A percentile compares a stretch with the other conserved stretches of the same genome.
phyloP scores from a whole-genome alignment of 192 early-diverging fungal species.

The Allomyces macrogynus region DNA sequence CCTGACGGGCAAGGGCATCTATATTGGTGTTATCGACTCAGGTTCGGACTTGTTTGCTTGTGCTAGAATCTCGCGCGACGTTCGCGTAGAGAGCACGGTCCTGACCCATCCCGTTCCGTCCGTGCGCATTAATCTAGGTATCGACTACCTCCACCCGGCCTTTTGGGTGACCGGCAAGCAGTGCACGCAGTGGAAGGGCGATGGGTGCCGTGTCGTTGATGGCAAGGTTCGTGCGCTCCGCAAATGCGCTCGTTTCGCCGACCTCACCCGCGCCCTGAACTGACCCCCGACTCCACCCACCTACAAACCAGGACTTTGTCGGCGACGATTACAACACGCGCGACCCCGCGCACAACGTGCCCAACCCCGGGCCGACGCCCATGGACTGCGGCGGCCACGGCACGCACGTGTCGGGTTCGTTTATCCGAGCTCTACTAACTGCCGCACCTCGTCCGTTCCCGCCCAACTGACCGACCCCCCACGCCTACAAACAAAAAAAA shows the following conservation, averaged over 20 bases:
- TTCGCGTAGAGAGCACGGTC: conserved; percentile 1
- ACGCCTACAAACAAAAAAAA: too few species aligned
- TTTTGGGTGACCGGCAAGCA: conserved; percentile 16
- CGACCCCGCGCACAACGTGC: conserved; percentile 5
- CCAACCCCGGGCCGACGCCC: conserved; percentile 10
- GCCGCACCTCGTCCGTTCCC: conserved; percentile 27
- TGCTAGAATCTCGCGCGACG: too few species aligned
- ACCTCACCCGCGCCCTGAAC: too few species aligned
- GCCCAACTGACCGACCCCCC: too few species aligned
- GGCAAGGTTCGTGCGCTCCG: conserved; percentile 11
- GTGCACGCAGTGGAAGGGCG: too few species aligned
- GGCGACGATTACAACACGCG: conserved; percentile 23
- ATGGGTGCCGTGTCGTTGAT: conserved; percentile 29
- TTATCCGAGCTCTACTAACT: conserved; percentile 49
- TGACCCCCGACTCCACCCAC: too few species aligned
- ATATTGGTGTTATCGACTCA: conserved; percentile 44
- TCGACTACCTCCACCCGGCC: conserved; percentile 38
- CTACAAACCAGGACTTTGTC: conserved; percentile 38
- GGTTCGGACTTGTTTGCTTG: conserved; percentile 17
- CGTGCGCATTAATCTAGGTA: too few species aligned
- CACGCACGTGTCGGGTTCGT: conserved; percentile 47
- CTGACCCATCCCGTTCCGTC: too few species aligned
- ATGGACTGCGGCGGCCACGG: too few species aligned
- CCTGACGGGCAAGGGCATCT: conserved; percentile 36
- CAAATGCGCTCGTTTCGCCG: too few species aligned